These are phyloP conservation scores for Talaromyces liani DNA, from an alignment of 495 filamentous ascomycete genomes.

Conservation along the genomic window DNA sequence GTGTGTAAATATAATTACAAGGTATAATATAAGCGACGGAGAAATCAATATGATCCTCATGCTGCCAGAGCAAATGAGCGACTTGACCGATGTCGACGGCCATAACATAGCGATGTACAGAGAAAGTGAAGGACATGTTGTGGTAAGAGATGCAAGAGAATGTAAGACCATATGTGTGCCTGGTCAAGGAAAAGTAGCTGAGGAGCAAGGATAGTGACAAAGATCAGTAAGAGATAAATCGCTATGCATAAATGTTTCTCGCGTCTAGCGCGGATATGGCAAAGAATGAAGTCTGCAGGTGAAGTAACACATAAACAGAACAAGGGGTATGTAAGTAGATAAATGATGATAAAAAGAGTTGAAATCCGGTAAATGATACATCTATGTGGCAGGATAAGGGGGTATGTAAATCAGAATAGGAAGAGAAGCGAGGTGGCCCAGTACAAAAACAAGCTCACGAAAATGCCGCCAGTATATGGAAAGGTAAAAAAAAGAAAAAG, in stretches of 20 bases:
- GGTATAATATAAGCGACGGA: not conserved
- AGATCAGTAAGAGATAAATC: slow-evolving; percentile 1
- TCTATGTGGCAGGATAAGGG: slow-evolving; percentile 11
- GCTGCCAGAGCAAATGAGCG: slow-evolving; percentile 10
- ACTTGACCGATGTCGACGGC: slow-evolving; percentile 2
- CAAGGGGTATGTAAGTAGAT: slow-evolving; percentile 14
- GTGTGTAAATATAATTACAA: slow-evolving; percentile 10
- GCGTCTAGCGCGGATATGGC: slow-evolving; percentile 8
- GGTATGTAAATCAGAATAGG: slow-evolving; percentile 17
- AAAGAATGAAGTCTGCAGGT: not conserved
- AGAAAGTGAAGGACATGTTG: not conserved
- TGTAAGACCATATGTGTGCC: not conserved
- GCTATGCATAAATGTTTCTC: slow-evolving; percentile 9
- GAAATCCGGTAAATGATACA: slow-evolving; percentile 3
- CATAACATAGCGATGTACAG: slow-evolving; percentile 4
- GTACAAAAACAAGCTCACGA: slow-evolving; percentile 16
- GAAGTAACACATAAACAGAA: not conserved
- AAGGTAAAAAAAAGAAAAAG: not conserved
- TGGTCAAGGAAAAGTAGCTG: not conserved
- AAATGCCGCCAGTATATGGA: slow-evolving; percentile 22
- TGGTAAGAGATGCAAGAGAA: not conserved
- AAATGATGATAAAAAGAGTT: slow-evolving; percentile 11
- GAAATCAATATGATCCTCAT: not conserved
- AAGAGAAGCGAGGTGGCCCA: slow-evolving; percentile 11
- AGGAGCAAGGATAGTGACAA: not conserved